Evolutionary conservation across 2,329 filamentous ascomycete species (phyloP).

Genomic region (Paramyrothecium sp.): DNA sequence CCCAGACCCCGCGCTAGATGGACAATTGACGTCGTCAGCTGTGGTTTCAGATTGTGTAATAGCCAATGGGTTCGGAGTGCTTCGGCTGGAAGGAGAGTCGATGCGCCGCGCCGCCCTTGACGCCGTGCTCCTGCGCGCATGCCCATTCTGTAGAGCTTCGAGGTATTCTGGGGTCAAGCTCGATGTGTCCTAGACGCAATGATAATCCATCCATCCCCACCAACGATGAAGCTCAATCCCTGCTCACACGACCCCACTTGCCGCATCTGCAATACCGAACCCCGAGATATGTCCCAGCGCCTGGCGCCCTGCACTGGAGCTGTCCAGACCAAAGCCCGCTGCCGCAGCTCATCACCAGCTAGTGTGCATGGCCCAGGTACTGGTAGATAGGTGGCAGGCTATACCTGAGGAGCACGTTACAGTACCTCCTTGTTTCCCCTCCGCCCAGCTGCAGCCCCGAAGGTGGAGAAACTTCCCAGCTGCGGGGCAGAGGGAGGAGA

Average conservation of each 20-base stretch:
- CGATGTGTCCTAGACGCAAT: not conserved
- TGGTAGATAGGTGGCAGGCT: not conserved
- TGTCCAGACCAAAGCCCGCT: not conserved
- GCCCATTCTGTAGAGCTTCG: too few relatives aligned
- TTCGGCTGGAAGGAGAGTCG: not conserved
- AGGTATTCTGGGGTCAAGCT: not conserved
- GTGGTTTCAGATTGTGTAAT: not conserved
- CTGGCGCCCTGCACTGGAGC: not conserved
- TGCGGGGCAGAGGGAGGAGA: too few relatives aligned
- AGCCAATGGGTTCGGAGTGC: not conserved
- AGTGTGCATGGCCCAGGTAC: not conserved
- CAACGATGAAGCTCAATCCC: not conserved
- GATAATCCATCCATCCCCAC: not conserved
- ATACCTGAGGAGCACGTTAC: not conserved
- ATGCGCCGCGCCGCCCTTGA: not conserved
- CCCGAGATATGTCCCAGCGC: constrained; percentile 1
- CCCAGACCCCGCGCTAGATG: not conserved
- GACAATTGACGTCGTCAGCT: not conserved
- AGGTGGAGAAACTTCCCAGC: too few relatives aligned
- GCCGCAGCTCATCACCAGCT: too few relatives aligned
- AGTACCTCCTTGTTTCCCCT: not conserved
- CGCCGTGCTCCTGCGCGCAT: not conserved
- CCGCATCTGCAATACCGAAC: not conserved
- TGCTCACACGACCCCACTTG: not conserved
- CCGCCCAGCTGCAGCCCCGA: too few relatives aligned